phyloP scores from a whole-genome alignment of 345 rosid species.

The Ricinus communis region DNA sequence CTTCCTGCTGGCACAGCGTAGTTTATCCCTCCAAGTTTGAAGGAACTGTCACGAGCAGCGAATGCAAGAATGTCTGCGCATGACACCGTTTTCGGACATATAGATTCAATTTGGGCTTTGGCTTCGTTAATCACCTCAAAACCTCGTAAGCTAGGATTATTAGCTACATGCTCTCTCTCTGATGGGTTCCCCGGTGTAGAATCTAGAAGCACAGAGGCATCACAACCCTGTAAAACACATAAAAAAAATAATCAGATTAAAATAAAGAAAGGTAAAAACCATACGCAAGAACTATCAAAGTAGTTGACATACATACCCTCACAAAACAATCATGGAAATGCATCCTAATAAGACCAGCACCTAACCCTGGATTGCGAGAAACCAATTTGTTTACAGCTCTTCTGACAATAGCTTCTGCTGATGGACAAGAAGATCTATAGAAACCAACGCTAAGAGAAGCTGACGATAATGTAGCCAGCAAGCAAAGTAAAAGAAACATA shows the following conservation, averaged over 20 bases:
- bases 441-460: not conserved
- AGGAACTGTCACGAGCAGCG: constrained; percentile 7
- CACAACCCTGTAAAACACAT: constrained; percentile 19
- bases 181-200: constrained; percentile 12
- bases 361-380: constrained; percentile 8
- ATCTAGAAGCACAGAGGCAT: constrained; percentile 22
- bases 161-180: constrained; percentile 20
- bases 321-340: constrained; percentile 32
- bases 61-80: constrained; percentile 9
- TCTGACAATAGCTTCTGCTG: not conserved
- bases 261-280: not conserved
- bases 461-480: not conserved
- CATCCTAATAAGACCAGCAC: constrained; percentile 23
- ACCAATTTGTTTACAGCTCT: not conserved
- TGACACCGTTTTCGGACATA: constrained; percentile 13
- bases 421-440: not conserved
- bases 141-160: constrained; percentile 20
- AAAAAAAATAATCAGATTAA: not conserved
- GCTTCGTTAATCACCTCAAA: constrained; percentile 3
- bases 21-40: constrained; percentile 9
- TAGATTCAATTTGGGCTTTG: not conserved
- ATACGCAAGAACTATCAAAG: not conserved
- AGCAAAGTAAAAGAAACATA: not conserved
- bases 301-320: constrained; percentile 19
- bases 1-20: constrained; percentile 17